A percentile compares a stretch with the other conserved stretches of the same genome.
phyloP scores from a whole-genome alignment of 108 stramenopile genomes.

The Thalassiosira profunda region DNA sequence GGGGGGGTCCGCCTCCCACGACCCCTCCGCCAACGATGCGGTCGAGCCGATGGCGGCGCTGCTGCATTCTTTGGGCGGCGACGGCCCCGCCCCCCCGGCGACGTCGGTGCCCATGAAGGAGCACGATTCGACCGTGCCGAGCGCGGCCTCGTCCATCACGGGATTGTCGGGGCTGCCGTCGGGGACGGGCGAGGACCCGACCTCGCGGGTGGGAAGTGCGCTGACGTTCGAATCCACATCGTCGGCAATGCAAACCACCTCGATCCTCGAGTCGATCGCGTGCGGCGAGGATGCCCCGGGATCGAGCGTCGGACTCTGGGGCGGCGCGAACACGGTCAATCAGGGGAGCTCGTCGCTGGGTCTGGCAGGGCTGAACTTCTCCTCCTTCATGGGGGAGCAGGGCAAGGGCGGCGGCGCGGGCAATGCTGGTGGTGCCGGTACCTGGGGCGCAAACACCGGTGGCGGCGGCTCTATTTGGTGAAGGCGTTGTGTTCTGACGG shows the following conservation, averaged over 20 bases:
- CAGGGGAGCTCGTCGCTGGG: conserved; percentile 1
- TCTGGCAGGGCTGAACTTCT: conserved; percentile 1
- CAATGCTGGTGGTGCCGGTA: neutral
- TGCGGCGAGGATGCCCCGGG: conserved; percentile 9
- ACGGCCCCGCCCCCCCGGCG: neutral
- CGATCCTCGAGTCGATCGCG: conserved; percentile 32
- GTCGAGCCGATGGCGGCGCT: conserved; percentile 35
- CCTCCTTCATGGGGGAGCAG: conserved; percentile 2
- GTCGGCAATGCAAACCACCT: conserved; percentile 24
- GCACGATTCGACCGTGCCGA: conserved; percentile 21
- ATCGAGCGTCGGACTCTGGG: conserved; percentile 12
- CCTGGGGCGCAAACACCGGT: neutral
- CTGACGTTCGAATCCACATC: conserved; percentile 35
- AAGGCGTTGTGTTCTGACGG: neutral
- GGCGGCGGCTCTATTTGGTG: conserved; percentile 7
- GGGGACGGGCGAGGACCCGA: conserved; percentile 8
- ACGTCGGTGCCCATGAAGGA: neutral
- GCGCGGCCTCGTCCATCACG: conserved; percentile 48
- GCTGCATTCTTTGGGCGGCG: conserved; percentile 9
- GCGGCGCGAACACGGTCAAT: conserved; percentile 5
- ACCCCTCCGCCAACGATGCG: neutral
- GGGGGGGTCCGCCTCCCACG: conserved; percentile 10
- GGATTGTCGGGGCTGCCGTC: conserved; percentile 29
- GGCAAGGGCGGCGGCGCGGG: neutral
- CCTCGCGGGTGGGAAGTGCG: conserved; percentile 43